These are phyloP conservation scores for Dictyophora rubrovolvata DNA, from an alignment of 768 basidiomycete species.

Conservation along the genomic window DNA sequence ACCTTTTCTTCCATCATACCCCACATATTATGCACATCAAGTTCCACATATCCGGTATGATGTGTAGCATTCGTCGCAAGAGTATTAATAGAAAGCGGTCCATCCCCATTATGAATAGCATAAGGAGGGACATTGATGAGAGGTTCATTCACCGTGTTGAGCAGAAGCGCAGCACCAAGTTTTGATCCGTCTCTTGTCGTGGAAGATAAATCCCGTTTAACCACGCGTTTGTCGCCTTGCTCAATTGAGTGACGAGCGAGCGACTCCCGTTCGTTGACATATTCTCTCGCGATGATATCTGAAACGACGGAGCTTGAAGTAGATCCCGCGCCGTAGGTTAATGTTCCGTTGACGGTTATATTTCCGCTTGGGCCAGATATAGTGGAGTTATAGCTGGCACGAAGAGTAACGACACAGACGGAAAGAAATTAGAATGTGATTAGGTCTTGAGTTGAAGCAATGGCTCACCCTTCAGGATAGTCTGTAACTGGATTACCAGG, in stretches of 20 bases:
- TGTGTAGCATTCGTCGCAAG: slow-evolving; percentile 68
- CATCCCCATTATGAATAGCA: slow-evolving; percentile 59
- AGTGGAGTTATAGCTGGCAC: slow-evolving; percentile 46
- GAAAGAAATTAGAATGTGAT: neutral
- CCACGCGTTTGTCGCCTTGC: neutral
- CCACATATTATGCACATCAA: slow-evolving; percentile 64
- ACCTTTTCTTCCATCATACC: slow-evolving; percentile 58
- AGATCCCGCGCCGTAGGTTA: slow-evolving; percentile 36
- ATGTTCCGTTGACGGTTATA: slow-evolving; percentile 56
- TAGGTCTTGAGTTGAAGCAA: neutral
- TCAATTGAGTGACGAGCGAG: neutral
- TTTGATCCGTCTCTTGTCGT: slow-evolving; percentile 16
- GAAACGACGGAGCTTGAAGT: neutral
- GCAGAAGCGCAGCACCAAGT: slow-evolving; percentile 28
- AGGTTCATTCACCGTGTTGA: slow-evolving; percentile 31
- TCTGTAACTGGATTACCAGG: slow-evolving; percentile 41
- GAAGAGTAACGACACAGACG: neutral
- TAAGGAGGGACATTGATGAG: slow-evolving; percentile 55
- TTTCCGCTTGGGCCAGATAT: slow-evolving; percentile 64
- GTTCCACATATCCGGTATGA: slow-evolving; percentile 46
- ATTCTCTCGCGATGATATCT: neutral
- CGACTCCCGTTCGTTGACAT: neutral
- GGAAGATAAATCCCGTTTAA: neutral
- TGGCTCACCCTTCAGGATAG: slow-evolving; percentile 59
- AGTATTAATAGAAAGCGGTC: slow-evolving; percentile 42